Evolutionary conservation across 2,329 filamentous ascomycete genomes (phyloP).

Genomic region (Colletotrichum brevisporum): DNA sequence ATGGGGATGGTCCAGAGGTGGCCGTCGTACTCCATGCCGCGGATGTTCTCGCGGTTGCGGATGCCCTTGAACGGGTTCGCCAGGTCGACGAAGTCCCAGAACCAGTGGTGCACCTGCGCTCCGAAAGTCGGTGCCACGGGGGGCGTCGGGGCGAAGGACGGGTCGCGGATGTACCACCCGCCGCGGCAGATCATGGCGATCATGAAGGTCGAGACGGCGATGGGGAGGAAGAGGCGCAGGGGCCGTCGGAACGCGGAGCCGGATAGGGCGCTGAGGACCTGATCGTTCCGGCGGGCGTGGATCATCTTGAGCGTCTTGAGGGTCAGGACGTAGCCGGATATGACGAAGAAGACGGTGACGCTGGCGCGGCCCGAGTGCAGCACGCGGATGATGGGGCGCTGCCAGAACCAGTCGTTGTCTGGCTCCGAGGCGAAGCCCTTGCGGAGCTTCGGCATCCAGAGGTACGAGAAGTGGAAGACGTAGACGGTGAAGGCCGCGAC

Average conservation of each 20-base stretch:
- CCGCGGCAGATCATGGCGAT: conserved; percentile 49
- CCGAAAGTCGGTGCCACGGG: conserved; percentile 40
- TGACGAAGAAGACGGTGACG: conserved; percentile 73
- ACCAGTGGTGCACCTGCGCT: conserved; percentile 63
- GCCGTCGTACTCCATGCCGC: conserved; percentile 62
- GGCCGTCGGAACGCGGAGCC: conserved; percentile 66
- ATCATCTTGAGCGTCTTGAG: conserved; percentile 64
- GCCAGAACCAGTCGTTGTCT: conserved; percentile 59
- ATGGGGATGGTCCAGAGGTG: conserved; percentile 75
- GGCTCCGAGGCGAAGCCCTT: conserved; percentile 56
- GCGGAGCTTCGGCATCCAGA: conserved; percentile 29
- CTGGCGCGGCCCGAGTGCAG: conserved; percentile 68
- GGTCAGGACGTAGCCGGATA: conserved; percentile 73
- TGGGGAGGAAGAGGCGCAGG: conserved; percentile 66
- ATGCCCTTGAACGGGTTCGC: conserved; percentile 35
- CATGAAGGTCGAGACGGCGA: conserved; percentile 64
- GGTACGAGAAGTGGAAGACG: conserved; percentile 63
- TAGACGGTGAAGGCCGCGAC: conserved; percentile 69
- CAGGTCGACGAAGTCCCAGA: conserved; percentile 47
- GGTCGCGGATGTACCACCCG: conserved; percentile 11
- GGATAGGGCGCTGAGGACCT: conserved; percentile 59
- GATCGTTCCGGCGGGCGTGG: conserved; percentile 51
- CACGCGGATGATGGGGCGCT: conserved; percentile 67
- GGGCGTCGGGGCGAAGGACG: background rate
- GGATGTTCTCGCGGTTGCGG: conserved; percentile 19